These are phyloP conservation scores for Elongisporangium anandrum DNA, from an alignment of 352 stramenopile genomes.

Conservation along the genomic window DNA sequence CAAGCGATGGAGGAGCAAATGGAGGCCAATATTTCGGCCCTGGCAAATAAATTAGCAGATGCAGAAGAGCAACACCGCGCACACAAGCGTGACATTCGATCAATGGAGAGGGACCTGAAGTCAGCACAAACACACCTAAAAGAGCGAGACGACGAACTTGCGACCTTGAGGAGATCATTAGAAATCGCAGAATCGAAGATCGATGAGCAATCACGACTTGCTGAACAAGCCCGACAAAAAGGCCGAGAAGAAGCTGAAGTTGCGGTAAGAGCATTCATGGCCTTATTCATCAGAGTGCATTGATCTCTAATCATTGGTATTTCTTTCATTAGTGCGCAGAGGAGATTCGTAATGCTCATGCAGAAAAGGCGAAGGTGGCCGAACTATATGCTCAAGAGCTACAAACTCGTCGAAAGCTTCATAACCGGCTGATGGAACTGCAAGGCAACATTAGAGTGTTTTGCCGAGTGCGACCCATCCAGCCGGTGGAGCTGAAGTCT, in stretches of 20 bases:
- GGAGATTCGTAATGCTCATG: conserved; percentile 35
- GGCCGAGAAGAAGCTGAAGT: conserved; percentile 42
- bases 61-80: conserved; percentile 45
- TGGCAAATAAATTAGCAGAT: conserved; percentile 25
- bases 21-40: conserved; percentile 12
- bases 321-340: conserved; percentile 32
- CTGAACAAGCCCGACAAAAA: conserved; percentile 28
- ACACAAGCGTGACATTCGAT: conserved; percentile 51
- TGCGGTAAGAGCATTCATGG: conserved; percentile 29
- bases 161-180: conserved; percentile 19
- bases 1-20: conserved; percentile 24
- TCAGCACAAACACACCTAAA: conserved; percentile 37
- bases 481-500: conserved; percentile 65
- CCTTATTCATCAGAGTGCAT: not conserved
- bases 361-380: conserved; percentile 53
- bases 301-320: not conserved
- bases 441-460: conserved; percentile 94
- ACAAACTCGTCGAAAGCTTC: conserved; percentile 69
- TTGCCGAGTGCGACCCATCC: conserved; percentile 86
- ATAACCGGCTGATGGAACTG: conserved; percentile 90
- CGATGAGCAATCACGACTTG: conserved; percentile 19
- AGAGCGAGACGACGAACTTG: conserved; percentile 47
- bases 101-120: conserved; percentile 62
- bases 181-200: conserved; percentile 36
- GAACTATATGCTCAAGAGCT: conserved; percentile 74